phyloP scores from a whole-genome alignment of 2,329 filamentous ascomycete species.

The Diplodia seriata region DNA sequence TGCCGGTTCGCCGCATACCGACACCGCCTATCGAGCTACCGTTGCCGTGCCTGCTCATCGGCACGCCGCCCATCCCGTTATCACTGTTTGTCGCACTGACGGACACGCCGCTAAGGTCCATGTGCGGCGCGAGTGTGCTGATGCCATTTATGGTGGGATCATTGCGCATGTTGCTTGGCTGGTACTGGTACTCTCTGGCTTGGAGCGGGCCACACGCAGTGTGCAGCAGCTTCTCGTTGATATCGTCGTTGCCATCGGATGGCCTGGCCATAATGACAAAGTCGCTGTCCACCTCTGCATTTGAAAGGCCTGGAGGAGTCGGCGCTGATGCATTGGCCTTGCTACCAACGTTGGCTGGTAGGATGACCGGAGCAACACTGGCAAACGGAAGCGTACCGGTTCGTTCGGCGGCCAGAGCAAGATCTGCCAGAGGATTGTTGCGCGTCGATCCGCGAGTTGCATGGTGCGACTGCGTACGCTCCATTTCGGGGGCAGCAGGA shows the following conservation, averaged over 20 bases:
- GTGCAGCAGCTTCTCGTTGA: conserved; percentile 49
- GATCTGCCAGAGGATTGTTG: conserved; percentile 60
- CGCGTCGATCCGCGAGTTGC: conserved; percentile 59
- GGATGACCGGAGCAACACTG: conserved; percentile 49
- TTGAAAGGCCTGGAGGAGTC: conserved; percentile 51
- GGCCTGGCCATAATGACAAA: conserved; percentile 56
- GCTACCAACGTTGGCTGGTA: conserved; percentile 54
- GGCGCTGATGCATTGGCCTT: conserved; percentile 58
- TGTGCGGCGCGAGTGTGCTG: conserved; percentile 15
- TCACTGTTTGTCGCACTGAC: conserved; percentile 26
- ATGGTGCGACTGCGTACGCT: conserved; percentile 65
- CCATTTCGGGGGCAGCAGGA: conserved; percentile 63
- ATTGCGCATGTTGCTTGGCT: conserved; percentile 22
- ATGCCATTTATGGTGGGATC: conserved; percentile 15
- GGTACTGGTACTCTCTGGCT: conserved; percentile 45
- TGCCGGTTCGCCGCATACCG: conserved; percentile 48
- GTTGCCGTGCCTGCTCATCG: conserved; percentile 46
- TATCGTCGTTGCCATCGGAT: conserved; percentile 47
- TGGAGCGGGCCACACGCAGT: conserved; percentile 45
- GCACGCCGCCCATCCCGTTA: conserved; percentile 41
- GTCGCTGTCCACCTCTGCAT: conserved; percentile 57
- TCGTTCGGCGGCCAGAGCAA: conserved; percentile 55
- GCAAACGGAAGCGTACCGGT: conserved; percentile 51
- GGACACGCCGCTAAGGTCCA: conserved; percentile 24
- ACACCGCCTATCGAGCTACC: conserved; percentile 42